Conservation (phyloP, 306 rosid genomes). For the Urtica urens region DNA sequence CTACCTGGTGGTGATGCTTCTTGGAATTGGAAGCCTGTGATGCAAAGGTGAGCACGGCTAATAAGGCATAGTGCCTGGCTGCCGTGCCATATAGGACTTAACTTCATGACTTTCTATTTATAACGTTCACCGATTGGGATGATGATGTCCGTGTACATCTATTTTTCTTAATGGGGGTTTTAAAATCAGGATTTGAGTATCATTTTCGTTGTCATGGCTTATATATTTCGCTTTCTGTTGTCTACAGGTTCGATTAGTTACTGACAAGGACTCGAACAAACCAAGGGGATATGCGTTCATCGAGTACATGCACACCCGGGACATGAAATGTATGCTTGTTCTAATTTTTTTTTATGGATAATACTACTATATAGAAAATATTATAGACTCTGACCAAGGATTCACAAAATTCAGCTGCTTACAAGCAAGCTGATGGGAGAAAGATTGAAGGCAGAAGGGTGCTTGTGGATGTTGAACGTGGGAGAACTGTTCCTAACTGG, state of each 20-base stretch:
- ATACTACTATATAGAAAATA: neutral
- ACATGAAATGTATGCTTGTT: constrained; percentile 75
- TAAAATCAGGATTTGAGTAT: constrained; percentile 14
- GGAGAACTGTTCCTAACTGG: constrained; percentile 99
- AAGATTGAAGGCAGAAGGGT: constrained; percentile 96
- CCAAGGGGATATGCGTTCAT: constrained; percentile 93
- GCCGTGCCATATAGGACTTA: constrained; percentile 99
- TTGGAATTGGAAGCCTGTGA: constrained; percentile 73
- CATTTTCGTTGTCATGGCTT: constrained; percentile 15
- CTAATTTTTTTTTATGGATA: neutral
- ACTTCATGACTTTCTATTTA: constrained; percentile 18
- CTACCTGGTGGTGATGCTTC: constrained; percentile 99
- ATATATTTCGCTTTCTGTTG: constrained; percentile 10
- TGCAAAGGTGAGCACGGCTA: constrained; percentile 99
- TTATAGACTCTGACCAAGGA: neutral
- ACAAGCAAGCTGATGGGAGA: constrained; percentile 99
- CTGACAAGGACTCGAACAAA: constrained; percentile 59
- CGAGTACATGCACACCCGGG: constrained; percentile 88
- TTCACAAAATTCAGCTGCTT: constrained; percentile 61
- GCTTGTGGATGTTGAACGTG: constrained; percentile 97
- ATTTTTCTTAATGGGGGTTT: neutral
- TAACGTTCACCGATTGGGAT: too few species aligned
- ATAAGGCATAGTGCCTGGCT: constrained; percentile 99
- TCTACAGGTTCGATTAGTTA: constrained; percentile 72
- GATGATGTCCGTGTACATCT: neutral